phyloP scores from a whole-genome alignment of 805 yeast species.

The Pachysolen tannophilus region DNA sequence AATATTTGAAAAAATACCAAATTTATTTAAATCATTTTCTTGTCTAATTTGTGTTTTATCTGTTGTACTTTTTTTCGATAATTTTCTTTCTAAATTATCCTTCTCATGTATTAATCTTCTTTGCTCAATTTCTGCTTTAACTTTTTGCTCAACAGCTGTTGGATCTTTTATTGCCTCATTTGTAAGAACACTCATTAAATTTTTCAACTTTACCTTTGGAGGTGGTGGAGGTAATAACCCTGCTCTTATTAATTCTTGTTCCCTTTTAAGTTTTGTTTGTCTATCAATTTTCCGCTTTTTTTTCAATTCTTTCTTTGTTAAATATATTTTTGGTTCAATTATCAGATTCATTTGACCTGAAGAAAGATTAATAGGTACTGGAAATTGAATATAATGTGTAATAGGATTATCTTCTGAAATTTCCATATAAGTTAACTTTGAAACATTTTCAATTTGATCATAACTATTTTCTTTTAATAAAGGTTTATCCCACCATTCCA shows the following conservation, averaged over 20 bases:
- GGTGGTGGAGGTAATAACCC: slow-evolving; percentile 86
- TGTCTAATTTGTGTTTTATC: slow-evolving; percentile 39
- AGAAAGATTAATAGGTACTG: slow-evolving; percentile 33
- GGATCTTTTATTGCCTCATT: slow-evolving; percentile 86
- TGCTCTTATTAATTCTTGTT: slow-evolving; percentile 67
- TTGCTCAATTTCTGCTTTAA: slow-evolving; percentile 57
- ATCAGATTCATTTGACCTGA: no score
- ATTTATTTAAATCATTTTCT: slow-evolving; percentile 35
- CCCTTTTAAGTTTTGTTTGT: slow-evolving; percentile 51
- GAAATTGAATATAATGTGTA: slow-evolving; percentile 75
- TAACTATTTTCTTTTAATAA: slow-evolving; percentile 34
- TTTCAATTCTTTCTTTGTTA: slow-evolving; percentile 74
- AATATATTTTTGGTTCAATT: slow-evolving; percentile 31
- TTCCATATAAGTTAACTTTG: slow-evolving; percentile 25
- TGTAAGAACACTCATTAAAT: slow-evolving; percentile 80
- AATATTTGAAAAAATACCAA: slow-evolving; percentile 51
- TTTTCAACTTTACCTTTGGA: slow-evolving; percentile 79
- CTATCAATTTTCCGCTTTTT: slow-evolving; percentile 67
- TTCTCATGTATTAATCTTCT: slow-evolving; percentile 51
- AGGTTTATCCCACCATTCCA: slow-evolving; percentile 89
- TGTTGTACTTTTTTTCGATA: slow-evolving; percentile 48
- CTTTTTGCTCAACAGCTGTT: slow-evolving; percentile 71
- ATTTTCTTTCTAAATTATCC: slow-evolving; percentile 54
- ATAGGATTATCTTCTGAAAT: slow-evolving; percentile 39
- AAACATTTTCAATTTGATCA: slow-evolving; percentile 22